A percentile compares a stretch with the other conserved stretches of the same genome.
Evolutionary conservation across 768 basidiomycete species (phyloP).

Genomic region (Hygrophorus pudorinus): DNA sequence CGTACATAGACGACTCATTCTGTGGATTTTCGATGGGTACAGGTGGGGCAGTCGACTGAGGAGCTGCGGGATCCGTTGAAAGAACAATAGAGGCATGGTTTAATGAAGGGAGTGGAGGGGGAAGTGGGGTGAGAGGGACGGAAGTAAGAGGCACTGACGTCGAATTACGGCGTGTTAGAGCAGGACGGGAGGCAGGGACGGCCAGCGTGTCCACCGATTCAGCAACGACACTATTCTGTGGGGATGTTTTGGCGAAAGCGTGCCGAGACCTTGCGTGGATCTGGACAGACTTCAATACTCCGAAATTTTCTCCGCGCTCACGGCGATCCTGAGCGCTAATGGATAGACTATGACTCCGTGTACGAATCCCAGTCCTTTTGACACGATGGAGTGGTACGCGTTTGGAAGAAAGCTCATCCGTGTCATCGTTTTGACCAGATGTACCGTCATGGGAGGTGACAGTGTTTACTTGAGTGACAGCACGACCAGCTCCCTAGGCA

Average conservation of each 20-base stretch:
- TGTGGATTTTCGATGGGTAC: background rate
- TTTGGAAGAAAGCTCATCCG: constrained; percentile 34
- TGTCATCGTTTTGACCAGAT: constrained; percentile 43
- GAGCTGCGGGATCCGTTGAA: constrained; percentile 14
- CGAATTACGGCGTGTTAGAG: constrained; percentile 39
- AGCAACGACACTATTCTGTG: constrained; percentile 30
- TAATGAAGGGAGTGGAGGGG: constrained; percentile 9
- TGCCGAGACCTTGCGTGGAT: constrained; percentile 54
- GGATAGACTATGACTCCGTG: constrained; percentile 55
- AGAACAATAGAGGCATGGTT: constrained; percentile 5
- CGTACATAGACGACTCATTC: constrained; percentile 8
- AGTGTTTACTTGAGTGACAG: constrained; percentile 63
- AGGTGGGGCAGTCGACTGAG: constrained; percentile 12
- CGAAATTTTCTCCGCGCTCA: constrained; percentile 34
- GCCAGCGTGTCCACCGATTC: constrained; percentile 25
- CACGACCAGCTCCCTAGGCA: constrained; percentile 53
- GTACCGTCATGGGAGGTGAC: constrained; percentile 44
- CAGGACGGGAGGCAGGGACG: constrained; percentile 18
- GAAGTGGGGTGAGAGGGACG: constrained; percentile 1
- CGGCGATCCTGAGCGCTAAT: constrained; percentile 29
- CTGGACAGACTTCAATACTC: constrained; percentile 56
- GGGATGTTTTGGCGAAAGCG: constrained; percentile 30
- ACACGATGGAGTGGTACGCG: constrained; percentile 19
- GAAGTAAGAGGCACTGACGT: constrained; percentile 22
- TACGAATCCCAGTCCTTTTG: constrained; percentile 20